phyloP scores from a whole-genome alignment of 306 rosid genomes.

The Vachellia pachyceras region DNA sequence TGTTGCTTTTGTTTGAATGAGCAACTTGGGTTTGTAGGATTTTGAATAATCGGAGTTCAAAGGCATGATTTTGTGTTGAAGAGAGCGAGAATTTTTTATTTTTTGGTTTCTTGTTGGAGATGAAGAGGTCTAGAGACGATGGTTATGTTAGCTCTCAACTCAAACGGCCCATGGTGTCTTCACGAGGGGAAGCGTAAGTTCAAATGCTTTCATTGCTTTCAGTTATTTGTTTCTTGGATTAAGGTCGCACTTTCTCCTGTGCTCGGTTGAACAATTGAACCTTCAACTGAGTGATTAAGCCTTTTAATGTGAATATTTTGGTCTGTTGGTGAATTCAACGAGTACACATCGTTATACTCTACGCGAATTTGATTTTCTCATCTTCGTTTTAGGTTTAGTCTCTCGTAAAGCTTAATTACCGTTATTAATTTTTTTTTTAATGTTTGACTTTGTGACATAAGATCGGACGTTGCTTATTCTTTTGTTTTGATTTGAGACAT shows the following conservation, averaged over 20 bases:
- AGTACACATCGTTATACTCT: slow-evolving; percentile 6
- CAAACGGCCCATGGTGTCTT: slow-evolving; percentile 70
- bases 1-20: slow-evolving; percentile 61
- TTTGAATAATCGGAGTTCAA: slow-evolving; percentile 53
- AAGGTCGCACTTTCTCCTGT: not conserved
- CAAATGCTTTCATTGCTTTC: slow-evolving; percentile 29
- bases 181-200: slow-evolving; percentile 85
- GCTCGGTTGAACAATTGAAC: slow-evolving; percentile 40
- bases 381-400: slow-evolving; percentile 8
- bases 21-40: slow-evolving; percentile 52
- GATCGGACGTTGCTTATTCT: slow-evolving; percentile 18
- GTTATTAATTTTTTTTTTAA: not conserved
- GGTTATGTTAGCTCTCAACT: slow-evolving; percentile 80
- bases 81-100: slow-evolving; percentile 28
- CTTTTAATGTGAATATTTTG: slow-evolving; percentile 3
- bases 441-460: slow-evolving; percentile 39
- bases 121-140: slow-evolving; percentile 95
- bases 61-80: slow-evolving; percentile 64
- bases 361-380: not conserved
- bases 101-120: slow-evolving; percentile 41
- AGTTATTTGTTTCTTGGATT: slow-evolving; percentile 28
- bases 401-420: slow-evolving; percentile 21
- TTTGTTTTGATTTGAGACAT: not conserved
- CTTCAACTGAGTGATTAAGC: slow-evolving; percentile 39
- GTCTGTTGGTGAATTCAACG: slow-evolving; percentile 13